These are phyloP conservation scores for Neurospora terricola DNA, from an alignment of 495 filamentous ascomycete species.

Conservation along the genomic window DNA sequence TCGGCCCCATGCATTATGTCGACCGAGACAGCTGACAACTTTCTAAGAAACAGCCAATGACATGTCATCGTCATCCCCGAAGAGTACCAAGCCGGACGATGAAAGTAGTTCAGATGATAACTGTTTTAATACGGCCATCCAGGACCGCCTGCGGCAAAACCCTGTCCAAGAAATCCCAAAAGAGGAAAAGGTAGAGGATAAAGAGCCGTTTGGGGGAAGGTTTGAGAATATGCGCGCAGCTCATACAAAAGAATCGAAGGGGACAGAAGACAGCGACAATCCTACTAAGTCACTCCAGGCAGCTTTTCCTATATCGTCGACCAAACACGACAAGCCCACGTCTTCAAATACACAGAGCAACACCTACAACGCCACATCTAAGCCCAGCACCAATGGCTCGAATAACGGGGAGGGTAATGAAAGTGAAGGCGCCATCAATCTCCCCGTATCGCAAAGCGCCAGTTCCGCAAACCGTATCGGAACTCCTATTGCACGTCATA, in stretches of 20 bases:
- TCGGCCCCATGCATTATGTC: background rate
- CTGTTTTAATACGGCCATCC: background rate
- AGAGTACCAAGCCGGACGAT: background rate
- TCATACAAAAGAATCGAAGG: background rate
- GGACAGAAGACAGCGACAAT: background rate
- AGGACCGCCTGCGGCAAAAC: background rate
- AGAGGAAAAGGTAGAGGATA: background rate
- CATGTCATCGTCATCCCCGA: background rate
- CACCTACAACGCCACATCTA: background rate
- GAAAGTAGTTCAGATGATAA: background rate
- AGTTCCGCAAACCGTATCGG: background rate
- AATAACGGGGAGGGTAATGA: background rate
- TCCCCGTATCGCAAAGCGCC: background rate
- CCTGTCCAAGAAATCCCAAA: background rate
- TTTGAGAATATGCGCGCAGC: background rate
- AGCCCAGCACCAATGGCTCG: background rate
- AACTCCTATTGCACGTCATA: background rate
- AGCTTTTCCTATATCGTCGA: background rate
- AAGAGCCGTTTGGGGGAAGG: background rate
- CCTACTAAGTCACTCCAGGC: background rate
- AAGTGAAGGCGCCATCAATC: background rate
- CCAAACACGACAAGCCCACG: background rate
- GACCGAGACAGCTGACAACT: background rate
- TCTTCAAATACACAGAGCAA: background rate
- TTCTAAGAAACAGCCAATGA: background rate